Percentiles rank a stretch among this genome's conserved stretches.
phyloP scores from a whole-genome alignment of 768 basidiomycete species.

The Trametes cinnabarina region DNA sequence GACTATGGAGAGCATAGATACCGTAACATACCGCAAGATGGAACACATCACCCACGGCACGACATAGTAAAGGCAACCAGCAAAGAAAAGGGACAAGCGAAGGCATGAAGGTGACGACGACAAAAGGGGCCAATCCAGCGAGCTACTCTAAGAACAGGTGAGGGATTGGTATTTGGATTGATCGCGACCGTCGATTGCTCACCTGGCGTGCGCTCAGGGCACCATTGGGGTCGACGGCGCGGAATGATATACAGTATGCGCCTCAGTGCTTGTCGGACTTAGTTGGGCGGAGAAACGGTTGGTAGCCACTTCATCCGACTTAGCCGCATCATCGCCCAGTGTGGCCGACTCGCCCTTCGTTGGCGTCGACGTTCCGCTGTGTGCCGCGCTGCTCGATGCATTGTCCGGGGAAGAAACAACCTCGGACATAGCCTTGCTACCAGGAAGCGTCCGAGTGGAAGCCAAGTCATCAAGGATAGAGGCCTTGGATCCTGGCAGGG shows the following conservation, averaged over 20 bases:
- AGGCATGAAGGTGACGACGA: neutral
- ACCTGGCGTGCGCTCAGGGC: neutral
- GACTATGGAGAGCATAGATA: constrained; percentile 9
- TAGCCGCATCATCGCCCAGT: neutral
- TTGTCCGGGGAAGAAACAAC: constrained; percentile 1
- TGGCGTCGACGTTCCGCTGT: constrained; percentile 7
- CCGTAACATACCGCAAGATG: neutral
- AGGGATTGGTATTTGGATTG: too few species aligned
- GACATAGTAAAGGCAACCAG: too few species aligned
- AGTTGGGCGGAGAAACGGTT: constrained; percentile 1
- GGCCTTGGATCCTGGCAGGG: constrained; percentile 5
- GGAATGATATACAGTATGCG: constrained; percentile 8
- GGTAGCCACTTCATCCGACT: neutral
- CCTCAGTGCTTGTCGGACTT: constrained; percentile 11
- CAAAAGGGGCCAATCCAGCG: neutral
- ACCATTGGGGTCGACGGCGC: constrained; percentile 11
- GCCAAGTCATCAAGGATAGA: neutral
- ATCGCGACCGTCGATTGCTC: too few species aligned
- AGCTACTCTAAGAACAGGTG: neutral
- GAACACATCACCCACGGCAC: too few species aligned
- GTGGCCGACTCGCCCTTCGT: neutral
- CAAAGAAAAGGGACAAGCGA: too few species aligned
- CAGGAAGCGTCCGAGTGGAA: constrained; percentile 4
- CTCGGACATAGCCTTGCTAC: constrained; percentile 10
- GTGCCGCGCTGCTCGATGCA: neutral